Base-by-base conservation (phyloP, 2,329 filamentous ascomycete species). In the Pseudocercospora macadamiae region DNA sequence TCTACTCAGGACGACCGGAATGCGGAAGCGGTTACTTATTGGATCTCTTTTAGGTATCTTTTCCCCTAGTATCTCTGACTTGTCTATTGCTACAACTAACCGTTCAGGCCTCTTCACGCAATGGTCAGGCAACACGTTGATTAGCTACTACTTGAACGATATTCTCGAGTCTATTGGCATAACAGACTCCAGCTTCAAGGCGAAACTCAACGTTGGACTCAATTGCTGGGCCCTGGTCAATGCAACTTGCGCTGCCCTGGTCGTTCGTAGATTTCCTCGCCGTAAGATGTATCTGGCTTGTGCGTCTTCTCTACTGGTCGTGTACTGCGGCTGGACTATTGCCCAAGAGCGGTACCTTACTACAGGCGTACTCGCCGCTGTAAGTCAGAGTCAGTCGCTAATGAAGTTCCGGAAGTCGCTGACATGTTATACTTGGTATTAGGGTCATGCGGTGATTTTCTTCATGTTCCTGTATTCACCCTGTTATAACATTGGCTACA, bases 401-500 rank as follows among this genome's bases (percentile, higher is more conserved):
- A 7, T n/a, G n/a, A n/a, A n/a, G n/a, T n/a, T n/a, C n/a, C n/a
- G n/a, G n/a, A n/a, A n/a, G n/a, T n/a, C n/a, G 37, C 37, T 42
- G 37, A 42, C 37, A 4, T 21, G 3, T 8, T 18, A 18, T 2
- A 8, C 10, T 37, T 21, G 16, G 18, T 3, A 16, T 2, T 12
- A 42, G 37, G 73, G 68, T 79, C 9, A 55, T 23, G 74, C 74
- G 0, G 75, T 79, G 66, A 74, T 79, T 30, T 79, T 76, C 64
- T 68, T 79, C 45, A 79, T 74, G 68, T 75, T 74, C 54, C 71
- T 47, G 39, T 87, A 86, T 70, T 79, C 79, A 8, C 83, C 84
- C 2, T 77, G 76, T 60, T 88, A 88, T 69, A 87, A 87, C 65
- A 78, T 88, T 49, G 85, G 85, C 16, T 86, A 87, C 70, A 88